A percentile compares a stretch with the other conserved stretches of the same genome.
Evolutionary conservation across 140 eudicot species (phyloP).

Genomic region (Anethum foeniculum): DNA sequence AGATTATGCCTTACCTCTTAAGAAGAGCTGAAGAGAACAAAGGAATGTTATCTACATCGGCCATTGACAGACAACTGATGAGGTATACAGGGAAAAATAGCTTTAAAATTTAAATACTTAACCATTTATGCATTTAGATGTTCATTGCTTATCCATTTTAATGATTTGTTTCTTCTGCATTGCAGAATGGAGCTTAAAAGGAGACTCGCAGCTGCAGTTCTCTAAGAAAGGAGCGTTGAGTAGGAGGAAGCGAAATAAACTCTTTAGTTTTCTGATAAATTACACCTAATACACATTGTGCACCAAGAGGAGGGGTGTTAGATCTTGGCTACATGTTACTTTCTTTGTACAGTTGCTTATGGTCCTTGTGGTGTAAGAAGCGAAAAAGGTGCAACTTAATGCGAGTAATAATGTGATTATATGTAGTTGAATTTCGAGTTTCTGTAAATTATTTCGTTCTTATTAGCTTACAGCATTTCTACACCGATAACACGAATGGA

Average conservation of each 20-base stretch:
- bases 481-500: neutral
- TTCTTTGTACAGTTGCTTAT: neutral
- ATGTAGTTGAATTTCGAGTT: neutral
- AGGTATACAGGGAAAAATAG: slow-evolving; percentile 25
- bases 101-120: neutral
- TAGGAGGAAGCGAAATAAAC: neutral
- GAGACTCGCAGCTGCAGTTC: slow-evolving; percentile 32
- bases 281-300: neutral
- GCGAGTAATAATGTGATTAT: neutral
- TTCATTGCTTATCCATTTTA: neutral
- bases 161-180: neutral
- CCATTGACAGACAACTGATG: slow-evolving; percentile 66
- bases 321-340: neutral
- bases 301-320: neutral
- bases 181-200: slow-evolving; percentile 71
- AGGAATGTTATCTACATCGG: slow-evolving; percentile 65
- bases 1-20: slow-evolving; percentile 78
- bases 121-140: neutral
- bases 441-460: neutral
- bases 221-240: neutral
- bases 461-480: neutral
- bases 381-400: neutral
- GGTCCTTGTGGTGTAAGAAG: slow-evolving; percentile 1
- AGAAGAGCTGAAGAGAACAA: slow-evolving; percentile 94
- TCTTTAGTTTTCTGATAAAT: neutral